phyloP scores from a whole-genome alignment of 176 grass and related monocot species.

The Aegilops speltoides region DNA sequence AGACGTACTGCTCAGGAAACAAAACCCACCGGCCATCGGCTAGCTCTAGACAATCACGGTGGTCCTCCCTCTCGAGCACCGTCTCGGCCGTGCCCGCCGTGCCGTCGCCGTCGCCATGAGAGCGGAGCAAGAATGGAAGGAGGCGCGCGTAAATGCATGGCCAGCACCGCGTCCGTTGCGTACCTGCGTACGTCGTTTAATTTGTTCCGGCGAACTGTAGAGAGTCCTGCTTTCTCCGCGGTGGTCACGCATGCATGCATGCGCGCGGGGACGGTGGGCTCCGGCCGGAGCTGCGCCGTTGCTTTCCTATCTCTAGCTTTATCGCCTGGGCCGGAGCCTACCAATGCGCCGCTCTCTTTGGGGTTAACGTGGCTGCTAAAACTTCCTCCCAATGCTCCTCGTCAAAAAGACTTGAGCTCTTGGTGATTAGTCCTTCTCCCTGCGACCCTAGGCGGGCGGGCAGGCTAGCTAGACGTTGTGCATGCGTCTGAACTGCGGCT shows the following conservation, averaged over 20 bases:
- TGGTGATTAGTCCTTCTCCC: neutral
- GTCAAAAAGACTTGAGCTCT: too few relatives aligned
- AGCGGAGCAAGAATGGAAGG: neutral
- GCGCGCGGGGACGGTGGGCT: neutral
- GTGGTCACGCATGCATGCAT: neutral
- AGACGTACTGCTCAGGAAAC: too few relatives aligned
- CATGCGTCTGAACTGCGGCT: too few relatives aligned
- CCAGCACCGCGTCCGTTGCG: neutral
- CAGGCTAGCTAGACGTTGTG: too few relatives aligned
- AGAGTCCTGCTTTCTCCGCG: neutral
- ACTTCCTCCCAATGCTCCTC: neutral
- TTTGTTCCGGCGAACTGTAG: neutral
- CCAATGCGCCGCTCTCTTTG: neutral
- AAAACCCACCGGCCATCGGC: neutral
- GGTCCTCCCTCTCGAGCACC: too few relatives aligned
- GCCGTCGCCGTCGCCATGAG: neutral
- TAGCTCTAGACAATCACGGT: neutral
- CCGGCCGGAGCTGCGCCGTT: neutral
- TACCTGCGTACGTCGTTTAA: too few relatives aligned
- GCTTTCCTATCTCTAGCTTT: neutral
- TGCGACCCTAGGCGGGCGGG: neutral
- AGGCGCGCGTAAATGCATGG: neutral
- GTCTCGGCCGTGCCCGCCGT: too few relatives aligned
- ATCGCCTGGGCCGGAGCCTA: neutral
- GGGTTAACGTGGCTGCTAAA: neutral